Base-by-base conservation (phyloP, 148 eudicot species). In the Nyssa sinensis region DNA sequence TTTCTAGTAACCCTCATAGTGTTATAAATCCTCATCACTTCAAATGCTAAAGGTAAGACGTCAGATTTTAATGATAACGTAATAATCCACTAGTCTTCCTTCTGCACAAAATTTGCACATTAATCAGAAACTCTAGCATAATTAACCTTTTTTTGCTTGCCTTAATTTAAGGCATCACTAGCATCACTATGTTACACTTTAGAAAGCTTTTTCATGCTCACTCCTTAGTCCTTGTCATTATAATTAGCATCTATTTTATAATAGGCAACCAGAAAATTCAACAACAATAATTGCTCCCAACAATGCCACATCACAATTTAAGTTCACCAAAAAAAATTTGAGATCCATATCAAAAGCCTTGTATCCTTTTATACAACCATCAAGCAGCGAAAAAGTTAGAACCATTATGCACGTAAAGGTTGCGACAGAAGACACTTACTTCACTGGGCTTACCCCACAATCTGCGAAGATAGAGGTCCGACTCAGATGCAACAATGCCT, bases 401-500 rank as follows among this genome's bases (percentile, higher is more conserved):
- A 25, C 9, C n/a, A n/a, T n/a, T n/a, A 58, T 59, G 23, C 25
- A 59, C 17, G 19, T 3, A 6, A 33, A 44, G 28, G 19, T 30
- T 44, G 44, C 16, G 47, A 62, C 5, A 23, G 64, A 67, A 44
- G 69, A 64, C 31, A 37, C 53, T 29, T 64, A 69, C 84, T 78
- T 77, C 80, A 68, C 74, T 81, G 21, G 84, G 80, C 2, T 21
- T 25, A 17, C 84, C 84, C 63, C 68, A 81, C 62, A 81, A 72
- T 73, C 84, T 68, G 63, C 80, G 80, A 28, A 70, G 80, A 59
- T 67, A 77, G 25, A 77, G 70, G 64, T 81, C 84, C 29, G 84
- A 77, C 14, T 77, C 67, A 41, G 84, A 62, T 51, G 44, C 78
- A 72, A 81, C 77, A 37, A 81, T 73, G 53, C 41, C 72, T 37